Conservation (phyloP, 2,329 filamentous ascomycete genomes). For the Ploettnerulaceae sp. region DNA sequence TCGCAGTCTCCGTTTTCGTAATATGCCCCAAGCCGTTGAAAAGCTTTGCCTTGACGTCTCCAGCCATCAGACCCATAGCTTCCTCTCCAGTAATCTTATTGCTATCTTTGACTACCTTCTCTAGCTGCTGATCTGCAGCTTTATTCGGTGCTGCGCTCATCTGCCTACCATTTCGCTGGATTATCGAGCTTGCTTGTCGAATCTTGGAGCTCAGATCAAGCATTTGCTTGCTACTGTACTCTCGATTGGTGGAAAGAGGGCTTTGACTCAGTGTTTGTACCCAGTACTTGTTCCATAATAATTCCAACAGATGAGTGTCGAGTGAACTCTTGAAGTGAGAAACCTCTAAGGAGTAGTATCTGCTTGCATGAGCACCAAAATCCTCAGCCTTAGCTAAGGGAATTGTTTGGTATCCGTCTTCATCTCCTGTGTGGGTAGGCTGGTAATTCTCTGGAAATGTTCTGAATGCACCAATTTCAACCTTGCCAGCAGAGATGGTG, state of each 20-base stretch:
- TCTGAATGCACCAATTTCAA: conserved; percentile 95
- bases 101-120: conserved; percentile 50
- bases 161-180: conserved; percentile 36
- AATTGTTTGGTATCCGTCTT: conserved; percentile 68
- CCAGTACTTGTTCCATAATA: conserved; percentile 99
- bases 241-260: conserved; percentile 84
- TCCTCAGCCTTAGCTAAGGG: conserved; percentile 92
- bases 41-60: conserved; percentile 46
- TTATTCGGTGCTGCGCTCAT: conserved; percentile 17
- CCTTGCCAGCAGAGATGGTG: conserved; percentile 85
- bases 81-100: conserved; percentile 55
- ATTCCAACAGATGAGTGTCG: conserved; percentile 78
- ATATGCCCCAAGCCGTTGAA: conserved; percentile 37
- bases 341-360: conserved; percentile 88
- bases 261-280: conserved; percentile 91
- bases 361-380: conserved; percentile 85
- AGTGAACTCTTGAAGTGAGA: conserved; percentile 93
- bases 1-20: conserved; percentile 5
- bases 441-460: conserved; percentile 78
- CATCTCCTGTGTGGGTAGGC: conserved; percentile 42
- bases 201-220: conserved; percentile 82
- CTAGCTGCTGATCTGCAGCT: conserved; percentile 44
- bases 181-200: conserved; percentile 50
- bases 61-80: conserved; percentile 37
- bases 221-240: conserved; percentile 91